Evolutionary conservation across 495 filamentous ascomycete genomes (phyloP).

Genomic region (Apiosordaria backusii): DNA sequence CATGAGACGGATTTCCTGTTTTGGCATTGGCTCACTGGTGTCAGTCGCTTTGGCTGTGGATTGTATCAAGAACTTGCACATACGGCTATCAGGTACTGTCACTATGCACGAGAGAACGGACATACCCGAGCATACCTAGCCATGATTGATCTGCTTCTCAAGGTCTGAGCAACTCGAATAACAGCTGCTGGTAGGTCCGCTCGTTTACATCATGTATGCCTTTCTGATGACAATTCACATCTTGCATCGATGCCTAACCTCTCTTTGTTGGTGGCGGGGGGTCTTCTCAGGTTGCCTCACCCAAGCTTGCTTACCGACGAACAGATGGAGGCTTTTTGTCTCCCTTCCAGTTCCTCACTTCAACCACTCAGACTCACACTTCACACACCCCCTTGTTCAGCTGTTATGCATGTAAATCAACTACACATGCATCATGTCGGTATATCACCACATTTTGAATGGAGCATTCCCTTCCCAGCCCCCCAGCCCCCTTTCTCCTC

Average conservation of each 20-base stretch:
- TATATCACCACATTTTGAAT: background rate
- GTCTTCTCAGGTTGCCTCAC: background rate
- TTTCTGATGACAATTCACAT: background rate
- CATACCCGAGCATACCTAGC: background rate
- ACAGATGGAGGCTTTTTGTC: background rate
- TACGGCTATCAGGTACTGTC: background rate
- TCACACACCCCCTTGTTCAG: background rate
- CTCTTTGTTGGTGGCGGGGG: too few species aligned
- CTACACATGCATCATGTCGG: background rate
- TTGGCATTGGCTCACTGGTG: background rate
- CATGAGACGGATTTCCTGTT: background rate
- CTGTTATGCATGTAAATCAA: background rate
- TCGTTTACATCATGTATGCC: background rate
- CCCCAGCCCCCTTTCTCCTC: background rate
- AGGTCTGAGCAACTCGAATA: background rate
- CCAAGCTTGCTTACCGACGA: background rate
- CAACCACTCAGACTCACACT: background rate
- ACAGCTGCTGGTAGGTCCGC: background rate
- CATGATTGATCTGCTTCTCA: background rate
- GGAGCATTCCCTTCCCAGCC: background rate
- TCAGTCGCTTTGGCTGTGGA: too few species aligned
- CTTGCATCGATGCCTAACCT: too few species aligned
- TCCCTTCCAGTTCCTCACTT: too few species aligned
- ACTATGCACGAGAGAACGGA: background rate
- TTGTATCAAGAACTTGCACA: background rate